Base-by-base conservation (phyloP, 495 filamentous ascomycete species). In the Tuber melanosporum region DNA sequence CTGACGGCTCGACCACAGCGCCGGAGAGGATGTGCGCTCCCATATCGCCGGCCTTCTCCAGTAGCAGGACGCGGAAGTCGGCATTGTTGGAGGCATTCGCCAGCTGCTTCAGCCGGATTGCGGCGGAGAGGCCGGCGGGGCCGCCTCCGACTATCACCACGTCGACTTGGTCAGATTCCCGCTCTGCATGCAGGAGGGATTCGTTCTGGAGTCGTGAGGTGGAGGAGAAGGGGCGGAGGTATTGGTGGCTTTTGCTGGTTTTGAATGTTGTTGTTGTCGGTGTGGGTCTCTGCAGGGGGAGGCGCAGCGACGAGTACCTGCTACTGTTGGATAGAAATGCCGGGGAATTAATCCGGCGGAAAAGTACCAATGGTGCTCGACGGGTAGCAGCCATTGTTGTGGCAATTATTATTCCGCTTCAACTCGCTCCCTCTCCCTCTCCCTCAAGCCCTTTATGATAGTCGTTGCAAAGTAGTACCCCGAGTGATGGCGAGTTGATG, bases 81-180 rank as follows among this genome's bases (percentile, higher is more conserved):
- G 98, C 94, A 83, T 98, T 95, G 52, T 94, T 94, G n/a, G 92
- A 92, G 82, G 93, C 93, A 83, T 94, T 97, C 76, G 95, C 96
- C 26, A 98, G 88, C 85, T 99, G 96, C 85, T 98, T 98, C 72
- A 99, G 84, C 73, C 93, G 91, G 83, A 99, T 99, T 36, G 95
- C 96, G 73, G 95, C 94, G 74, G 92, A 90, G 77, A 99, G 89
- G 76, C 95, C 95, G 73, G 95, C 93, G 71, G 95, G 95, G 45
- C 95, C 91, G 82, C 95, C 95, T 82, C 95, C 95, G 52, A 99
- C 90, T 84, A 99, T 98, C 83, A 93, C 97, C 15, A 98, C 95
- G 85, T 98, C 95, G 36, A 98, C 95, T 84, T 97, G 85, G 80
- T 98, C 95, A 73, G 89, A 92, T 85, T 98, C 95, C 75, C 95